These are phyloP conservation scores for Candida maris DNA, from an alignment of 805 yeast species.

Conservation along the genomic window DNA sequence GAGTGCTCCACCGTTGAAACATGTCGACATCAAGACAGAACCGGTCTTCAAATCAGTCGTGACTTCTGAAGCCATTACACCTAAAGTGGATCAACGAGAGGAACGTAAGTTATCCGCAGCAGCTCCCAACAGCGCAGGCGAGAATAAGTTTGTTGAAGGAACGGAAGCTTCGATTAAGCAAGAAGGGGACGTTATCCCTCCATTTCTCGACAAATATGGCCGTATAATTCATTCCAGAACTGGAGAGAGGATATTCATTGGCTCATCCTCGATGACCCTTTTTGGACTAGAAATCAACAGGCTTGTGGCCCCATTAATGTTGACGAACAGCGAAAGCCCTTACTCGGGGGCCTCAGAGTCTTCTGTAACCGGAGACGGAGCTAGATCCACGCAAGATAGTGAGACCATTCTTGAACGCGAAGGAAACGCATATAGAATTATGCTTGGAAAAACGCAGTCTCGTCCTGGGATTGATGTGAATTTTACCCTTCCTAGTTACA, in stretches of 20 bases:
- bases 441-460: constrained; percentile 63
- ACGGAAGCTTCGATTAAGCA: constrained; percentile 6
- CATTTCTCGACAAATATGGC: constrained; percentile 68
- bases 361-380: constrained; percentile 1
- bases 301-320: constrained; percentile 26
- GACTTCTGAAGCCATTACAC: neutral
- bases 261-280: constrained; percentile 78
- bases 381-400: constrained; percentile 1
- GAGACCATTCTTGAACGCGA: constrained; percentile 68
- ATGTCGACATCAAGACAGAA: neutral
- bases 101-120: neutral
- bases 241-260: constrained; percentile 73
- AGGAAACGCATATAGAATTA: constrained; percentile 72
- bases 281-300: constrained; percentile 76
- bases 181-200: constrained; percentile 57
- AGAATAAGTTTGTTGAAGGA: constrained; percentile 1
- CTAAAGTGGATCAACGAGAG: neutral
- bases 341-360: constrained; percentile 14
- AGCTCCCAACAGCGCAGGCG: neutral
- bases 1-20: constrained; percentile 4
- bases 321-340: constrained; percentile 3
- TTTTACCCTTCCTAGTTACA: constrained; percentile 70
- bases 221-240: constrained; percentile 69
- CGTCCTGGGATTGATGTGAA: constrained; percentile 67
- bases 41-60: neutral